These are phyloP conservation scores for Auriscalpium vulgare DNA, from an alignment of 768 basidiomycete genomes.

Conservation along the genomic window DNA sequence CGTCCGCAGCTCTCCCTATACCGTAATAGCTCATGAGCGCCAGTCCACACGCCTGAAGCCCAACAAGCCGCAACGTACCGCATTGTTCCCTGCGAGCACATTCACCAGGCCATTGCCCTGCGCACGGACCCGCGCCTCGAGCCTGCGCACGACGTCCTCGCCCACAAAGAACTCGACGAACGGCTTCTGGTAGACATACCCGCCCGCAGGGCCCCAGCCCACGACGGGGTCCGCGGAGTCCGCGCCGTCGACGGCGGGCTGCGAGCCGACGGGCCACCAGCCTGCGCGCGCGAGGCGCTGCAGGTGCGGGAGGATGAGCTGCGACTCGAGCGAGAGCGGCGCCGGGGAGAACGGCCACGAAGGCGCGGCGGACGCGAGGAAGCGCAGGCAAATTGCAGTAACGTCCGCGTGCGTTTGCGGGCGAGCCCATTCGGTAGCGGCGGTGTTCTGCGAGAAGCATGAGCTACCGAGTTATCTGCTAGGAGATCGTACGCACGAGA, in stretches of 20 bases:
- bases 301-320: conserved; percentile 69
- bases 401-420: conserved; percentile 63
- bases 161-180: conserved; percentile 96
- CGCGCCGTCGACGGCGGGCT: conserved; percentile 84
- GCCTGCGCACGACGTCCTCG: conserved; percentile 41
- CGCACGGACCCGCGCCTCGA: conserved; percentile 50
- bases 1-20: conserved; percentile 67
- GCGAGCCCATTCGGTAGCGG: conserved; percentile 67
- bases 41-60: no score
- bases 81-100: conserved; percentile 77
- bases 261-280: conserved; percentile 97
- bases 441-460: conserved; percentile 44
- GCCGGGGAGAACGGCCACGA: conserved; percentile 86
- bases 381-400: conserved; percentile 68
- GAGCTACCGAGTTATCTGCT: not conserved
- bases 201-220: conserved; percentile 90
- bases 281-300: conserved; percentile 67
- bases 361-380: conserved; percentile 65
- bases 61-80: conserved; percentile 36
- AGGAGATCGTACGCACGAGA: conserved; percentile 32
- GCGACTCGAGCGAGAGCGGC: conserved; percentile 76
- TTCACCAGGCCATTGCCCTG: conserved; percentile 63
- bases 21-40: not conserved
- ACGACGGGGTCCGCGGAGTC: conserved; percentile 68
- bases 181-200: conserved; percentile 95